Conservation (phyloP, 1,284 basidiomycete species). For the Irpex lacteus region DNA sequence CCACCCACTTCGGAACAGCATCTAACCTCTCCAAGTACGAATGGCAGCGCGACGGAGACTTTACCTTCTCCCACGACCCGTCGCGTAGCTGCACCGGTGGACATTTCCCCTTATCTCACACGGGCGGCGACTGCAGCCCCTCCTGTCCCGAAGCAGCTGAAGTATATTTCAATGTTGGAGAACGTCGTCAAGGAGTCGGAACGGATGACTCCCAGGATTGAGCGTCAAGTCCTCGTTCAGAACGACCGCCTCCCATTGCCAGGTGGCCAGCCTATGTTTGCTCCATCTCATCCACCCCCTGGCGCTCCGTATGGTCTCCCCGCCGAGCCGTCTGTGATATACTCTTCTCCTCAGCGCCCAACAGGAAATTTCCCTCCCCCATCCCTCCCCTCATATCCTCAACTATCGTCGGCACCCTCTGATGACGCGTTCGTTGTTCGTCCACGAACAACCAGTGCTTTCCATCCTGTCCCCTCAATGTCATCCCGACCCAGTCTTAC, state of each 20-base stretch:
- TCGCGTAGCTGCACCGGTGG: slow-evolving; percentile 35
- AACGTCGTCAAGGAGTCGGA: slow-evolving; percentile 70
- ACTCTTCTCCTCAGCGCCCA: slow-evolving; percentile 29
- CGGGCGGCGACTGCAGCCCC: slow-evolving; percentile 42
- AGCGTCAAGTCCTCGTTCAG: slow-evolving; percentile 21
- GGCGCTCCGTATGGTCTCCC: slow-evolving; percentile 15
- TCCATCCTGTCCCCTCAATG: slow-evolving; percentile 42
- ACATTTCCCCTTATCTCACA: slow-evolving; percentile 64
- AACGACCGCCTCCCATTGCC: slow-evolving; percentile 10
- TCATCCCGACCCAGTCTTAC: slow-evolving; percentile 47
- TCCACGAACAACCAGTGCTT: slow-evolving; percentile 57
- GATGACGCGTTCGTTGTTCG: slow-evolving; percentile 53
- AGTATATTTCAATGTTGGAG: slow-evolving; percentile 74
- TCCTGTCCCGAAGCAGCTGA: slow-evolving; percentile 57
- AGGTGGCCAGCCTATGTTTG: slow-evolving; percentile 12
- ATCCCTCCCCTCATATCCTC: slow-evolving; percentile 13
- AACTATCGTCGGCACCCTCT: slow-evolving; percentile 15
- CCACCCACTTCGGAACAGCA: not conserved
- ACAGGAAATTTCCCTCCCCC: slow-evolving; percentile 6
- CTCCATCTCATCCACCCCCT: not conserved
- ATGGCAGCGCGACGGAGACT: not conserved
- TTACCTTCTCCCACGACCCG: slow-evolving; percentile 4
- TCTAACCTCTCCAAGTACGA: not conserved
- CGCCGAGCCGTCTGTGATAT: slow-evolving; percentile 26
- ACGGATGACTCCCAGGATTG: slow-evolving; percentile 48